These are phyloP conservation scores for Fusarium sp. DNA, from an alignment of 2,329 filamentous ascomycete genomes.

Conservation along the genomic window DNA sequence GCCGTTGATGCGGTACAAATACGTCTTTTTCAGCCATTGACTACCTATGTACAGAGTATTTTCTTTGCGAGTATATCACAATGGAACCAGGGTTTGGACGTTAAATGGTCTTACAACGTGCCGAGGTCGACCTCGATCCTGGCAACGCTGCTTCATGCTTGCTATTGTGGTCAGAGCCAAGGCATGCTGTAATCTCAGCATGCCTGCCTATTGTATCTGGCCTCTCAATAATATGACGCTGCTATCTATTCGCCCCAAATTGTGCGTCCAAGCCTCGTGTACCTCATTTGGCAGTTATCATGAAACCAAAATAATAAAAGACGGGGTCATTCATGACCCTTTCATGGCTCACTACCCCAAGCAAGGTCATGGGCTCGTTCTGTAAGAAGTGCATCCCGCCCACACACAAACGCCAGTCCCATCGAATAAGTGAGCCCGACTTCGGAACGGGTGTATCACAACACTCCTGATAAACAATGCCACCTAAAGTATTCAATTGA, in stretches of 20 bases:
- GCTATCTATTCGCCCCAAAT: slow-evolving; percentile 12
- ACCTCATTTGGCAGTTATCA: slow-evolving; percentile 3
- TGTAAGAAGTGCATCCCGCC: slow-evolving; percentile 1
- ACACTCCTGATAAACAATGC: slow-evolving; percentile 16
- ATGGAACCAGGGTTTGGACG: neutral
- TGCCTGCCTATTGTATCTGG: slow-evolving; percentile 11
- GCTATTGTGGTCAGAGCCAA: slow-evolving; percentile 19
- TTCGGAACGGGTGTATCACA: slow-evolving; percentile 1
- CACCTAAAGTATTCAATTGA: slow-evolving; percentile 2
- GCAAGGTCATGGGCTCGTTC: neutral
- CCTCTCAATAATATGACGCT: slow-evolving; percentile 14
- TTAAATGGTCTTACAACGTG: neutral
- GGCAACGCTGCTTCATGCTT: slow-evolving; percentile 11
- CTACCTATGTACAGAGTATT: neutral
- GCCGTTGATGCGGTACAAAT: neutral
- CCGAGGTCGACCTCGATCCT: neutral
- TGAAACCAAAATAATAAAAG: slow-evolving; percentile 8
- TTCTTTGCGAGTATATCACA: neutral
- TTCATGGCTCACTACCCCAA: neutral
- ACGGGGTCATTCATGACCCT: neutral
- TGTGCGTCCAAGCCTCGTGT: neutral
- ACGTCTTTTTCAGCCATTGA: neutral
- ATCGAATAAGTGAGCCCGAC: neutral
- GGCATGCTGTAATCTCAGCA: slow-evolving; percentile 11
- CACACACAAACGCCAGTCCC: slow-evolving; percentile 33